These are phyloP conservation scores for Tuber umbilicatum DNA, from an alignment of 495 filamentous ascomycete genomes.

Conservation along the genomic window DNA sequence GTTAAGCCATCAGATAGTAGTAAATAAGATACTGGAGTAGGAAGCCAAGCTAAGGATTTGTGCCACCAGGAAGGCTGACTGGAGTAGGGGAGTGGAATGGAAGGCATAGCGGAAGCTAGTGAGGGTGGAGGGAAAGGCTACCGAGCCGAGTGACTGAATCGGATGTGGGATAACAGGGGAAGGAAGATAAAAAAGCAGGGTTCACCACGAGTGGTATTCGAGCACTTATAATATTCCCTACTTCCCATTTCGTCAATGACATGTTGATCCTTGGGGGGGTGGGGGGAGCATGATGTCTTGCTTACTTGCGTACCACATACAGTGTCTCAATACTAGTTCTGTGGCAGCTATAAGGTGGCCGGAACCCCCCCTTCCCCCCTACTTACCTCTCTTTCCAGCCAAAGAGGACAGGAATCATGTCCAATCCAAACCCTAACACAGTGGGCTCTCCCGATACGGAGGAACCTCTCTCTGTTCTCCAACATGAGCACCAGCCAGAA, in stretches of 20 bases:
- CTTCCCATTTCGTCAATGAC: background rate
- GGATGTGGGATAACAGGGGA: background rate
- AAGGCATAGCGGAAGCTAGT: background rate
- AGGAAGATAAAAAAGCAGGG: background rate
- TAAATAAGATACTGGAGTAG: background rate
- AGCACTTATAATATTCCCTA: background rate
- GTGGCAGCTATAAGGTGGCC: background rate
- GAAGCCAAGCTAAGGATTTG: background rate
- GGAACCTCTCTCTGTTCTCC: constrained; percentile 21
- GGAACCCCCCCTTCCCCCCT: background rate
- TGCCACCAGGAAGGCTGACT: background rate
- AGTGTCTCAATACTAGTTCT: background rate
- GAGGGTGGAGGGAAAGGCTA: background rate
- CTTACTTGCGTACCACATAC: background rate
- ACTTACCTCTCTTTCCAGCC: background rate
- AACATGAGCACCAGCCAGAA: constrained; percentile 13
- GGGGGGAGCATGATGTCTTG: background rate
- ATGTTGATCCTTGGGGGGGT: background rate
- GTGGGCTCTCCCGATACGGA: constrained; percentile 4
- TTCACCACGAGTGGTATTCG: background rate
- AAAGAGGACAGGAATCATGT: background rate
- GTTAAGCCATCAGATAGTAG: background rate
- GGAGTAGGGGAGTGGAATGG: background rate
- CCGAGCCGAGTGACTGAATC: background rate
- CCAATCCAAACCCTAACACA: background rate